These are phyloP conservation scores for Botryosphaeria agaves DNA, from an alignment of 2,329 filamentous ascomycete genomes.

Conservation along the genomic window DNA sequence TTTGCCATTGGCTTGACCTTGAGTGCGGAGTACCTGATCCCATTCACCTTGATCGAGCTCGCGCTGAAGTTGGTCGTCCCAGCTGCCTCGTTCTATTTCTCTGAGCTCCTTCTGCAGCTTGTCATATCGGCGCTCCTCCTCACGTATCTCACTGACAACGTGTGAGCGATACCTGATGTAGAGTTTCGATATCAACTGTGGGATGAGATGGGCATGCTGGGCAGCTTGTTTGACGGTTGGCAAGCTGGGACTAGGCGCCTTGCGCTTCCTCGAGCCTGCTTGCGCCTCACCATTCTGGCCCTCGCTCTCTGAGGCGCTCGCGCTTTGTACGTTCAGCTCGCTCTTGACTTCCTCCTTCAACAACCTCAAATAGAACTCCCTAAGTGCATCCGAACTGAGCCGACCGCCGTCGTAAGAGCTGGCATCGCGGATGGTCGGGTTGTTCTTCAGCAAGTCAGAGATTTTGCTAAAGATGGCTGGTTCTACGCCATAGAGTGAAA, in stretches of 20 bases:
- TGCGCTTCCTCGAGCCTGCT: conserved; percentile 54
- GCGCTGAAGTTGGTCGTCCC: too few relatives aligned
- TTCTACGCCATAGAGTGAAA: conserved; percentile 50
- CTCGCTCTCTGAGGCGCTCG: conserved; percentile 13
- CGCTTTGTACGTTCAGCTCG: too few relatives aligned
- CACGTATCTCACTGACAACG: conserved; percentile 50
- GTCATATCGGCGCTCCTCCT: conserved; percentile 54
- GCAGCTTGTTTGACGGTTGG: conserved; percentile 49
- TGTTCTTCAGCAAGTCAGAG: conserved; percentile 56
- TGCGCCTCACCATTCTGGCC: conserved; percentile 28
- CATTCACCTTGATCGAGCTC: too few relatives aligned
- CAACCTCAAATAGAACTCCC: conserved; percentile 61
- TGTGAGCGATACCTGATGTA: conserved; percentile 59
- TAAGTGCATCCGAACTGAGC: conserved; percentile 60
- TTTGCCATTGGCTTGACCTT: too few relatives aligned
- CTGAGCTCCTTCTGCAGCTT: conserved; percentile 49
- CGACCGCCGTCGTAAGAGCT: conserved; percentile 55
- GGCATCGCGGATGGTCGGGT: conserved; percentile 54
- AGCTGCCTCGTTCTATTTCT: conserved; percentile 45
- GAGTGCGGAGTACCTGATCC: too few relatives aligned
- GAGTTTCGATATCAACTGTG: conserved; percentile 52
- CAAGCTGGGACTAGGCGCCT: conserved; percentile 46
- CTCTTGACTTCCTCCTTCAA: conserved; percentile 53
- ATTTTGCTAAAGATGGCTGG: conserved; percentile 51
- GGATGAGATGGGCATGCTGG: conserved; percentile 50